Conservation (phyloP, 805 yeast species). For the Wickerhamiella occidentalis region DNA sequence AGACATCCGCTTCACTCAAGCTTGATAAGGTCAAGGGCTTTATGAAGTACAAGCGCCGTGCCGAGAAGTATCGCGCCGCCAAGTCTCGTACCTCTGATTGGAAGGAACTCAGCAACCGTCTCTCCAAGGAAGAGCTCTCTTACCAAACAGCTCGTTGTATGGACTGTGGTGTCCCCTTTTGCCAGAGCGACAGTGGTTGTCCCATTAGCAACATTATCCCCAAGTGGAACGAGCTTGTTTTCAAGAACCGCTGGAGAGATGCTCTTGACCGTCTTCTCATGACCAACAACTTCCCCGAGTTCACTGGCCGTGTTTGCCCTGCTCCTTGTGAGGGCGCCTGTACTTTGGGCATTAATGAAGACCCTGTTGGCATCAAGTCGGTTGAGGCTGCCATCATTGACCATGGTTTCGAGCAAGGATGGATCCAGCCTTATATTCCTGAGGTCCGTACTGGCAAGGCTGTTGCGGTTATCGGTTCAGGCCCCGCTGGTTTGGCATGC, state of each 20-base stretch:
- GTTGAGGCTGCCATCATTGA: constrained; percentile 94
- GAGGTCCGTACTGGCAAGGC: constrained; percentile 66
- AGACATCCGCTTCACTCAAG: constrained; percentile 44
- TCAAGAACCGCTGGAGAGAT: constrained; percentile 87
- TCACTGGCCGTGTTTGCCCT: constrained; percentile 96
- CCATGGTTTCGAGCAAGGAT: constrained; percentile 90
- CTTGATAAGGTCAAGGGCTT: constrained; percentile 81
- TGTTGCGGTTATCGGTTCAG: constrained; percentile 86
- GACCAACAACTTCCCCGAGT: constrained; percentile 98
- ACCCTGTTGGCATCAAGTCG: constrained; percentile 92
- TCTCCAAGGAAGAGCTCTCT: constrained; percentile 74
- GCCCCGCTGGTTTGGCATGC: constrained; percentile 93
- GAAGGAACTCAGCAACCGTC: constrained; percentile 75
- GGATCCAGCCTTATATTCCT: constrained; percentile 85
- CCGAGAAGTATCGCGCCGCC: constrained; percentile 74
- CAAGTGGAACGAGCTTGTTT: constrained; percentile 93
- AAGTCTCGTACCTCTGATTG: constrained; percentile 73
- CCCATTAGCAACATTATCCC: constrained; percentile 96
- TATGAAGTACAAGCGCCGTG: constrained; percentile 82
- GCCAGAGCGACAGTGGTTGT: constrained; percentile 96
- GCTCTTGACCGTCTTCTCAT: constrained; percentile 83
- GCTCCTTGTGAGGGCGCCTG: constrained; percentile 99
- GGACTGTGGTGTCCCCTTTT: constrained; percentile 99
- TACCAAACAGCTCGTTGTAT: constrained; percentile 95
- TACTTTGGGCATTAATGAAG: constrained; percentile 83